Evolutionary conservation across 2,329 filamentous ascomycete genomes (phyloP).

Genomic region (Cladosporium cucumerinum): DNA sequence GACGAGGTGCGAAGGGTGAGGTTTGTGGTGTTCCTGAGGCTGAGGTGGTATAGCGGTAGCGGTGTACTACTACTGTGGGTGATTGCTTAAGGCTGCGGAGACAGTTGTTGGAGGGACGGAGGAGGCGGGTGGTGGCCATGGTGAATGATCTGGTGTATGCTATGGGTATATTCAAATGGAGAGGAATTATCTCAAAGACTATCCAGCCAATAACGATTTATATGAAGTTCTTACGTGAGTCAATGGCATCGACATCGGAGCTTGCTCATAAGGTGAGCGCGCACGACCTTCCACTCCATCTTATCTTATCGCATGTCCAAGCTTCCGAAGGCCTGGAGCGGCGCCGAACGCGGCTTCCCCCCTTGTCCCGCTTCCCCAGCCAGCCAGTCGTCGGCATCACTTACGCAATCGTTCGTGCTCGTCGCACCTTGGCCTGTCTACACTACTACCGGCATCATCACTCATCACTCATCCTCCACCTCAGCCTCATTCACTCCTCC

Average conservation of each 20-base stretch:
- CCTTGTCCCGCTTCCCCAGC: not conserved
- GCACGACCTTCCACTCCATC: not conserved
- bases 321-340: not conserved
- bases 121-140: conserved; percentile 26
- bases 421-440: not conserved
- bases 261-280: not conserved
- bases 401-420: not conserved
- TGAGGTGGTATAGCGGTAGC: conserved; percentile 24
- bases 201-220: not conserved
- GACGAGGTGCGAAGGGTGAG: conserved; percentile 66
- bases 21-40: conserved; percentile 39
- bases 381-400: not conserved
- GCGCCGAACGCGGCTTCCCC: not conserved
- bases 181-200: not conserved
- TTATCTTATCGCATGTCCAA: not conserved
- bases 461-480: conserved; percentile 6
- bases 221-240: not conserved
- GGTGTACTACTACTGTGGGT: conserved; percentile 20
- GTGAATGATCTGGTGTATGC: not conserved
- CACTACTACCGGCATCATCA: not conserved
- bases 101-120: conserved; percentile 23
- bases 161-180: not conserved
- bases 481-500: not conserved
- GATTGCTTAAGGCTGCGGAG: conserved; percentile 20
- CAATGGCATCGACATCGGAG: not conserved